These are phyloP conservation scores for Auxenochlorella pyrenoidosa DNA, from an alignment of 139 green algal species.

Conservation along the genomic window DNA sequence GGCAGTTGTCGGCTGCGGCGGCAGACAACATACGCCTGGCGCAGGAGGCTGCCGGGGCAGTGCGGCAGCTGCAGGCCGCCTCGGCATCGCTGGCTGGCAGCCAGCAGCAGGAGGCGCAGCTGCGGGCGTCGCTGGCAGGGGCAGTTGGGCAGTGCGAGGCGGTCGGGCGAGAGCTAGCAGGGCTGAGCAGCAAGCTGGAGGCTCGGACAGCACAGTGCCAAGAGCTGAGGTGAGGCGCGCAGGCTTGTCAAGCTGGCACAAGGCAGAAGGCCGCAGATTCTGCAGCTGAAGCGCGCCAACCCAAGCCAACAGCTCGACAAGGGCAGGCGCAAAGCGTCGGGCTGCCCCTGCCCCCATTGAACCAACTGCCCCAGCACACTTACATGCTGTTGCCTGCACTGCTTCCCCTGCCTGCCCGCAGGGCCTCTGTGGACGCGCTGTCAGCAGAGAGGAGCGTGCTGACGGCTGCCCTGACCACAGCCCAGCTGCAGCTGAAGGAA, in stretches of 20 bases:
- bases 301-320: no score
- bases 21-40: constrained; percentile 25
- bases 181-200: constrained; percentile 19
- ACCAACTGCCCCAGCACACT: neutral
- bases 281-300: no score
- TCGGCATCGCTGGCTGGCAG: neutral
- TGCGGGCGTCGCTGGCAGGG: constrained; percentile 14
- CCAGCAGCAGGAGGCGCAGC: neutral
- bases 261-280: no score
- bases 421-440: neutral
- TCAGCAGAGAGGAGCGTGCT: neutral
- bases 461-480: constrained; percentile 27
- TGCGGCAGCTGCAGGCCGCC: constrained; percentile 29
- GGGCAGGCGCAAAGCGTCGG: no score
- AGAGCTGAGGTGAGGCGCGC: constrained; percentile 7
- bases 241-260: no score
- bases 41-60: neutral
- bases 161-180: constrained; percentile 31
- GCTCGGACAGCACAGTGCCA: neutral
- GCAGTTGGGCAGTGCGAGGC: constrained; percentile 35
- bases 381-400: neutral
- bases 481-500: constrained; percentile 30
- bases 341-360: neutral
- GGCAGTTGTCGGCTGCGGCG: constrained; percentile 27
- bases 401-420: neutral